Evolutionary conservation across 306 rosid genomes (phyloP), one percentile per base, ranked within the genome.

Genomic region (Casuarina cunninghamiana): DNA sequence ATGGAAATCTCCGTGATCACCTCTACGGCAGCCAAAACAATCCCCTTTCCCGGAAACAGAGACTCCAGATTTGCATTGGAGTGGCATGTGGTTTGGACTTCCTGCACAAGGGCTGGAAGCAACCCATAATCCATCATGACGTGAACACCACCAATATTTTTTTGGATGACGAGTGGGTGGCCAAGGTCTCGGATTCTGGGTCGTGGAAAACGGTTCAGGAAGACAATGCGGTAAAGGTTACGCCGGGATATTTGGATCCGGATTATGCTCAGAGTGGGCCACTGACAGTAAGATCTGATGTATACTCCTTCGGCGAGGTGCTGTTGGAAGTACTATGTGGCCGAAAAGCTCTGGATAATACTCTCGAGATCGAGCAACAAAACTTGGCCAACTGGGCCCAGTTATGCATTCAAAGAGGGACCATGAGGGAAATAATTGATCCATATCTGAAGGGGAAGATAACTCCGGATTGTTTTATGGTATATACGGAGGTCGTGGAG

Each of bases 221-320:
- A 0, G 69, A 80, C 0, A 81, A 55, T 67, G 81, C 88, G 10
- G 83, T 84, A 17, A 84, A 78, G 45, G 88, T 83, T 1, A 81
- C 78, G 9, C 17, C 35, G 5, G 81, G 83, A 1, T 84, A 84
- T 53, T 49, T 84, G 6, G 85, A 81, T n/a, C 88, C 83, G 0
- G 76, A 84, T 15, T 84, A 81, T 41, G 70, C 70, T 6, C 39
- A 46, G 0, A 50, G 72, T 0, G 65, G 50, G 0, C 80, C 17
- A 0, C 4, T 81, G 10, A 81, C 81, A 1, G 72, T 76, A 39
- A 76, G 67, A 55, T 54, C 73, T 5, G 81, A 79, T 49, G 79
- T 79, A 0, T 81, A 84, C 74, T 84, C 88, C 0, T 81, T 81
- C 19, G 88, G 88, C 0, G 83, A 81, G 0, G 76, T 84, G 2